These are phyloP conservation scores for Zea luxurians DNA, from an alignment of 176 grass and related monocot species.

Conservation along the genomic window DNA sequence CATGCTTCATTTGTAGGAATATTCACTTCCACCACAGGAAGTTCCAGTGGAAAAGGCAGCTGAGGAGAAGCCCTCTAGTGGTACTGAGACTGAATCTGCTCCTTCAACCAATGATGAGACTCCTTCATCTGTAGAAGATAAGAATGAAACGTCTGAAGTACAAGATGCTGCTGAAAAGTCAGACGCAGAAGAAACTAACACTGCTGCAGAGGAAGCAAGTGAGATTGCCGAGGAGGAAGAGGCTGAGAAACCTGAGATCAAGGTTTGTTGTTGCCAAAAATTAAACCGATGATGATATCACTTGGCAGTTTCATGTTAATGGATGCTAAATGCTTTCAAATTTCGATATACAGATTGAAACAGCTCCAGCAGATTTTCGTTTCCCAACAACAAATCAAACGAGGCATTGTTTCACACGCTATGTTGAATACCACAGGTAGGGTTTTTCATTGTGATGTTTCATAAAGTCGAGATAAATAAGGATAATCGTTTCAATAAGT, in stretches of 20 bases:
- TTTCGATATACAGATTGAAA: conserved; percentile 64
- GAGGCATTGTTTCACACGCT: conserved; percentile 85
- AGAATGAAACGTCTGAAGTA: conserved; percentile 40
- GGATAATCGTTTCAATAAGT: not conserved
- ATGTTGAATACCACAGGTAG: conserved; percentile 87
- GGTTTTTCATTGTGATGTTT: not conserved
- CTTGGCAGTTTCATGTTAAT: not conserved
- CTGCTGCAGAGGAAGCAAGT: conserved; percentile 51
- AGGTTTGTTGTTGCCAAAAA: conserved; percentile 46
- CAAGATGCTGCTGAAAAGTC: conserved; percentile 38
- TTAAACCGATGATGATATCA: not conserved
- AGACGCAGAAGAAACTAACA: conserved; percentile 42
- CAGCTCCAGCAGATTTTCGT: conserved; percentile 89
- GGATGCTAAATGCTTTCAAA: conserved; percentile 26
- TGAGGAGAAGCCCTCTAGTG: conserved; percentile 40
- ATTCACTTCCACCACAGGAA: conserved; percentile 58
- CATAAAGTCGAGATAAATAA: not conserved
- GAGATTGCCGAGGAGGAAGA: conserved; percentile 51
- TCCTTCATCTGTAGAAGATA: conserved; percentile 37
- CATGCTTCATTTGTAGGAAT: conserved; percentile 53
- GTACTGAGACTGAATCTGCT: conserved; percentile 20
- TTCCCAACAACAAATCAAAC: conserved; percentile 94
- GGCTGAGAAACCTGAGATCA: conserved; percentile 57
- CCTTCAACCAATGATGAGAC: conserved; percentile 46
- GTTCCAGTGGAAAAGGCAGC: conserved; percentile 37